These are phyloP conservation scores for Endothia cerciana DNA, from an alignment of 2,329 filamentous ascomycete species.

Conservation along the genomic window DNA sequence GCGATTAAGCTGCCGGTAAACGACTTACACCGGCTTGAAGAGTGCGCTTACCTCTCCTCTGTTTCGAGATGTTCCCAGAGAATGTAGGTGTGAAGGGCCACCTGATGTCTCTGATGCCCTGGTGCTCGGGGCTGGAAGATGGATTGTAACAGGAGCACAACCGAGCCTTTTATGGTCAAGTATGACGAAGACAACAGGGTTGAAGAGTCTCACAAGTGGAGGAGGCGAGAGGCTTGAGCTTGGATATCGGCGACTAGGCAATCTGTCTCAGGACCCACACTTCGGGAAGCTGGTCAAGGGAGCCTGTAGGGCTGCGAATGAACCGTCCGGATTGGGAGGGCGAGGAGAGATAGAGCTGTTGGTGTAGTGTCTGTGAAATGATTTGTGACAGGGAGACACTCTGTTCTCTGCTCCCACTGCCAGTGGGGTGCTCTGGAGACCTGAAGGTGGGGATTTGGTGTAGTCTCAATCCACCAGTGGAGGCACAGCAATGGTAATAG, in stretches of 20 bases:
- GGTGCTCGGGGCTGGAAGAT: background rate
- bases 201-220: background rate
- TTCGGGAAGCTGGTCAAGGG: slow-evolving; percentile 5
- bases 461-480: background rate
- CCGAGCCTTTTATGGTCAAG: slow-evolving; percentile 8
- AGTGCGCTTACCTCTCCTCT: no score
- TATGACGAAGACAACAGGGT: background rate
- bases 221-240: slow-evolving; percentile 2
- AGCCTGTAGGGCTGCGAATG: slow-evolving; percentile 16
- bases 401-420: slow-evolving; percentile 11
- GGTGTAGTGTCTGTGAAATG: background rate
- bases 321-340: background rate
- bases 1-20: background rate
- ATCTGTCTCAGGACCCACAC: slow-evolving; percentile 11
- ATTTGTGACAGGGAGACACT: background rate
- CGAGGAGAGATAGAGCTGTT: slow-evolving; percentile 15
- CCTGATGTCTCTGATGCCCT: background rate
- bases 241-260: background rate
- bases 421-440: background rate
- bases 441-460: background rate
- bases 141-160: slow-evolving; percentile 17
- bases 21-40: background rate
- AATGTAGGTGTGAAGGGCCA: background rate
- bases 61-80: background rate
- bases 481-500: background rate